These are phyloP conservation scores for Pinus taeda DNA, from an alignment of 75 land plant genomes.

Conservation along the genomic window DNA sequence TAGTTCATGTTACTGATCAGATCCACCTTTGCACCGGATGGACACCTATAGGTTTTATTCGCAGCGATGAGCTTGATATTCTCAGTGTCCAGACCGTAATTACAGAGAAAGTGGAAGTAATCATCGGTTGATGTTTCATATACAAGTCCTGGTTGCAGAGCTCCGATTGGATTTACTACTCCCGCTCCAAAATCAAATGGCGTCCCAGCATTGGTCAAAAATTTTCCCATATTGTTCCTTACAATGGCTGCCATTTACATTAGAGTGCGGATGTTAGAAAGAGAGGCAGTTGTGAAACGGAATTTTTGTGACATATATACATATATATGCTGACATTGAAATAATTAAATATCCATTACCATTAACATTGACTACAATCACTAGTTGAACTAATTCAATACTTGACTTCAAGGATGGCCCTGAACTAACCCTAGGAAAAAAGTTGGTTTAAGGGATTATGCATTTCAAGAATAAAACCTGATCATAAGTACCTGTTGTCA, in stretches of 20 bases:
- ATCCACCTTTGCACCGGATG: constrained; percentile 24
- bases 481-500: not conserved
- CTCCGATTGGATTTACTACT: constrained; percentile 42
- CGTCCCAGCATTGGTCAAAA: constrained; percentile 40
- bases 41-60: constrained; percentile 45
- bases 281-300: too few relatives aligned
- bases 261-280: too few relatives aligned
- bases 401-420: too few relatives aligned
- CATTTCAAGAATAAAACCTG: not conserved
- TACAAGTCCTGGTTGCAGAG: constrained; percentile 65
- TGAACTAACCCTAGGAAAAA: too few relatives aligned
- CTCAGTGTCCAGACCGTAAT: constrained; percentile 40
- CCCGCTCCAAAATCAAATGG: constrained; percentile 77
- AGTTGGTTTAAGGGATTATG: too few relatives aligned
- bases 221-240: constrained; percentile 35
- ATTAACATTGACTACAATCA: too few relatives aligned
- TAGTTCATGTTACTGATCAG: constrained; percentile 56
- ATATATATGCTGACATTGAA: too few relatives aligned
- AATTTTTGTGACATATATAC: too few relatives aligned
- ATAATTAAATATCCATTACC: too few relatives aligned
- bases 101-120: constrained; percentile 59
- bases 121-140: constrained; percentile 47
- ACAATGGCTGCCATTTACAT: constrained; percentile 35
- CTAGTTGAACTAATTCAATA: too few relatives aligned
- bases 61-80: constrained; percentile 26